These are phyloP conservation scores for Xenoacremonium recifei DNA, from an alignment of 2,329 filamentous ascomycete genomes.

Conservation along the genomic window DNA sequence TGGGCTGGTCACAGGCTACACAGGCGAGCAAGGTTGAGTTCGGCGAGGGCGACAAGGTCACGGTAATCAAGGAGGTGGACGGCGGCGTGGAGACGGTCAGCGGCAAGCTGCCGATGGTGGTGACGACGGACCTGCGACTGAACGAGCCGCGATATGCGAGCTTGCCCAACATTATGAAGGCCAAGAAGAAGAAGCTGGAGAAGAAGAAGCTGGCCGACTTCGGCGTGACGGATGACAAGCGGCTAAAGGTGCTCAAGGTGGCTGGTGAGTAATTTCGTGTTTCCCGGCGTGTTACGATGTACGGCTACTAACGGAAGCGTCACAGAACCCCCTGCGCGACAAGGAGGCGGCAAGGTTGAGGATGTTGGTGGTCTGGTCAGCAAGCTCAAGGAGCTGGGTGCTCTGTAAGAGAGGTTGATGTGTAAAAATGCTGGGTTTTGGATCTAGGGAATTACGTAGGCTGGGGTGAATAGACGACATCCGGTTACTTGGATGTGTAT, in stretches of 20 bases:
- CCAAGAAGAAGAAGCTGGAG: constrained; percentile 98
- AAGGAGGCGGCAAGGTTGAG: constrained; percentile 96
- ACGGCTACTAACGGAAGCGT: background rate
- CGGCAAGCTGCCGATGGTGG: constrained; percentile 84
- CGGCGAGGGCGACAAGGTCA: constrained; percentile 65
- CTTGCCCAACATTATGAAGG: constrained; percentile 99
- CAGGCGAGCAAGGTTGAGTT: constrained; percentile 86
- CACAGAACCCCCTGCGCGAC: constrained; percentile 77
- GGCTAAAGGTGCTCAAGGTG: constrained; percentile 89
- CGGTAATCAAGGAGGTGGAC: constrained; percentile 89
- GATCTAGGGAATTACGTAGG: no score
- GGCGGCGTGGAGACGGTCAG: constrained; percentile 88
- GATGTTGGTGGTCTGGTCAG: constrained; percentile 92
- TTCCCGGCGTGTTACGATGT: background rate
- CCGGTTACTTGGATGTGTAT: no score
- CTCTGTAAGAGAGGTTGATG: no score
- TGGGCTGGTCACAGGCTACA: constrained; percentile 93
- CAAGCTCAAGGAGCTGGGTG: constrained; percentile 95
- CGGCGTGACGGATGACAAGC: constrained; percentile 69
- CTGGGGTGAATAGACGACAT: no score
- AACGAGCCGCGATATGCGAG: constrained; percentile 95
- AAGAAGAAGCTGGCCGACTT: constrained; percentile 87
- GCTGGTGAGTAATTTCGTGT: constrained; percentile 55
- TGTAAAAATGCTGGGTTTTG: no score
- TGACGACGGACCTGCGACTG: constrained; percentile 90